Base-by-base conservation (phyloP, 2,329 filamentous ascomycete species). In the Madurella fahalii region DNA sequence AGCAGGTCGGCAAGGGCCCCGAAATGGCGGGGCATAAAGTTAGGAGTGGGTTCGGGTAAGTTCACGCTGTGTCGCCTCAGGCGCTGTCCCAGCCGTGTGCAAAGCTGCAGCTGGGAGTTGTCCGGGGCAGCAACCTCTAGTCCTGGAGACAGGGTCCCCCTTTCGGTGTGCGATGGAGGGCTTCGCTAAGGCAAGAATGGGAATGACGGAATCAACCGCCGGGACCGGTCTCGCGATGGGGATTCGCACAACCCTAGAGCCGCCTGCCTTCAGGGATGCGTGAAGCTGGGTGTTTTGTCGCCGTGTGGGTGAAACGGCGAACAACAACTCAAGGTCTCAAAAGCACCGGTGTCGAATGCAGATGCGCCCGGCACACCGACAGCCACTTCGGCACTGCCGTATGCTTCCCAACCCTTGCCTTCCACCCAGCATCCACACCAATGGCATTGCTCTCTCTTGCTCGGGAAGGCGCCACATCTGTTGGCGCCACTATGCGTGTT, bases 11-110 rank as follows among this genome's bases (percentile, higher is more conserved):
- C 54, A 57, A 42, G 54, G 46, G 50, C 49, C 55, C 56, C 52
- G 40, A 54, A 56, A 59, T 62, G 61, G 63, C 61, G 63, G 63
- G 63, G 63, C 63, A 61, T 37, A 44, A 37, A 44, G 25, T 25
- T 25, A 50, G 31, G 42, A 52, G 55, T 56, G 58, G 59, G 52
- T 56, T 56, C 31, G 43, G 49, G 56, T 31, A 54, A 51, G 50
- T 52, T 58, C 42, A 56, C 43, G 55, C 50, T 60, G 53, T 59
- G 53, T 53, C 39, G 53, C 58, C 50, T 32, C 52, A 52, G 43
- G 42, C 40, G 50, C 50, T 50, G 52, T 59, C 49, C 17, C 49
- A 52, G 41, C 52, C 52, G 52, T 52, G 45, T 37, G 2, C 20
- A 40, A 18, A 37, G 25, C 9, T 42, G 40, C 20, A 16, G 20